Evolutionary conservation across 2,329 filamentous ascomycete species (phyloP).

Genomic region (Parascedosporium putredinis): DNA sequence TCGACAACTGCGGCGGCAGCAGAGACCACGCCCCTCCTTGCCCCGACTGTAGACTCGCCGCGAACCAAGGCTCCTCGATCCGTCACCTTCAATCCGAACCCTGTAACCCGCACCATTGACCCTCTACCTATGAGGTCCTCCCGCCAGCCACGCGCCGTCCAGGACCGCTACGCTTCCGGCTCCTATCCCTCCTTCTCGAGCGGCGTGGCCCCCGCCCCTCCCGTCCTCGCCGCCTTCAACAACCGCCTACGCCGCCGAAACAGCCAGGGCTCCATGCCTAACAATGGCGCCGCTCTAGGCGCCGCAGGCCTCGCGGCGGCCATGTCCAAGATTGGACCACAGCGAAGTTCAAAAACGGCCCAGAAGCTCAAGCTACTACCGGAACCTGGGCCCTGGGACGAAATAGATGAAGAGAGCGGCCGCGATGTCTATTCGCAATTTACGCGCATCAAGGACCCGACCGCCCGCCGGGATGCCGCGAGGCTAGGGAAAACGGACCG

Average conservation of each 20-base stretch:
- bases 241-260: constrained; percentile 80
- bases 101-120: constrained; percentile 51
- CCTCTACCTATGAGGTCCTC: constrained; percentile 27
- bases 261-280: constrained; percentile 52
- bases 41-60: constrained; percentile 15
- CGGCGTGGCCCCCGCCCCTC: constrained; percentile 23
- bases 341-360: constrained; percentile 87
- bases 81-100: constrained; percentile 69
- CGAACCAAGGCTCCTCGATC: constrained; percentile 44
- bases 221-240: constrained; percentile 71
- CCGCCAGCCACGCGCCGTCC: constrained; percentile 13
- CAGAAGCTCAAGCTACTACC: constrained; percentile 97
- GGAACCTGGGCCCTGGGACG: constrained; percentile 72
- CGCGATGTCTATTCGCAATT: constrained; percentile 97
- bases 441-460: constrained; percentile 93
- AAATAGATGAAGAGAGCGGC: constrained; percentile 80
- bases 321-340: constrained; percentile 72
- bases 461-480: constrained; percentile 82
- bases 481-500: constrained; percentile 88
- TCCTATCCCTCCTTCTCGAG: constrained; percentile 12
- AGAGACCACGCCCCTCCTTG: constrained; percentile 27
- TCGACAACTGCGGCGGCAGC: constrained; percentile 11
- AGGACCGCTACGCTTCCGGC: background rate
- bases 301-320: constrained; percentile 21
- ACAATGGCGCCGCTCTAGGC: constrained; percentile 23